phyloP scores from a whole-genome alignment of 148 eudicot species.

The Cornus controversa region DNA sequence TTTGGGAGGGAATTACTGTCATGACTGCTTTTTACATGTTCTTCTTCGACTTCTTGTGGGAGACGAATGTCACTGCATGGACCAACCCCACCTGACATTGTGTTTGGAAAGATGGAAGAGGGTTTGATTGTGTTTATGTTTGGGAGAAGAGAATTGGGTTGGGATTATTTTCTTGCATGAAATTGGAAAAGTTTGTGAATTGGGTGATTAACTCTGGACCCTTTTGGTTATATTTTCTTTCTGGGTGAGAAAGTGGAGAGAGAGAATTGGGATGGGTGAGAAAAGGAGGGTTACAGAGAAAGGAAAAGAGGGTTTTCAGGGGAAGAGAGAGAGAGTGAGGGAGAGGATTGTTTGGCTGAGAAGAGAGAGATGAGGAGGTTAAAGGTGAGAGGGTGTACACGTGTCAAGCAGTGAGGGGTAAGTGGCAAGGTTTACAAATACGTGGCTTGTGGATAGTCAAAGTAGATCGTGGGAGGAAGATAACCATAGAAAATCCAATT shows the following conservation, averaged over 20 bases:
- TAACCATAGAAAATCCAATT: too few species aligned
- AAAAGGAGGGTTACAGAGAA: not conserved
- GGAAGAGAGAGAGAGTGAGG: too few species aligned
- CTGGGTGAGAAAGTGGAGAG: not conserved
- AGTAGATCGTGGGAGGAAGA: too few species aligned
- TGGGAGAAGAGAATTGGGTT: not conserved
- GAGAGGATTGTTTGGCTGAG: not conserved
- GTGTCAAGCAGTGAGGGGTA: not conserved
- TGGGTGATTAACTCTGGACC: too few species aligned
- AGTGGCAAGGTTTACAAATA: not conserved
- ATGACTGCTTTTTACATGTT: not conserved
- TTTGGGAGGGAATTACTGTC: constrained; percentile 9
- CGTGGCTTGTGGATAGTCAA: not conserved
- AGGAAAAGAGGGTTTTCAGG: not conserved
- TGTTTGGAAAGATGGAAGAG: not conserved
- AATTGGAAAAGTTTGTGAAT: too few species aligned
- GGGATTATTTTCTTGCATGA: not conserved
- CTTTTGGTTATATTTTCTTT: too few species aligned
- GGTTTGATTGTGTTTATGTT: not conserved
- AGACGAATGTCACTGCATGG: constrained; percentile 38
- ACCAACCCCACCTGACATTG: constrained; percentile 54
- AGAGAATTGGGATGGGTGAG: not conserved
- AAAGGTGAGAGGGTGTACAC: not conserved
- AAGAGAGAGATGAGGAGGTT: not conserved
- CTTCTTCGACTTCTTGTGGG: constrained; percentile 36